Base-by-base conservation (phyloP, 2,329 filamentous ascomycete species). In the Penicillium italicum region DNA sequence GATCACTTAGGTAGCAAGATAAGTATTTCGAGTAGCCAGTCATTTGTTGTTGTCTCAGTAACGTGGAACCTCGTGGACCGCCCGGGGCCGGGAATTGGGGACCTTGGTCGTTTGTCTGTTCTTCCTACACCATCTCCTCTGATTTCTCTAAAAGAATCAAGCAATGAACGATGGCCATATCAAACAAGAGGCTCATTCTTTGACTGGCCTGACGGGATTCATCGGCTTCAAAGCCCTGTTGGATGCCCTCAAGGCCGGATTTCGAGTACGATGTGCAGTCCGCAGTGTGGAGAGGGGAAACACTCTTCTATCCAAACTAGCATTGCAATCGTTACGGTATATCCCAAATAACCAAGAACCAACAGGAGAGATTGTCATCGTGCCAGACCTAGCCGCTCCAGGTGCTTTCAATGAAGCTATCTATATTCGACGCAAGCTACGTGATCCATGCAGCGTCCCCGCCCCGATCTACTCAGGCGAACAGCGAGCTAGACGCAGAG, bases 381-480 rank as follows among this genome's bases (percentile, higher is more conserved):
- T 56, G 16, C 46, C 57, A 6, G 59, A 59, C 31, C 42, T 48
- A 45, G 2, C 44, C 28, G 16, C 10, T 12, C 28, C 28, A 8
- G 33, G 37, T 9, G 58, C 55, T 5, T 63, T 62, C 31, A 34
- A 58, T 16, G 41, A 42, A 22, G 55, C 50, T 3, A 24, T 62
- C 3, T n/a, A n/a, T n/a, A n/a, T 12, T 55, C 18, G 54, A 48
- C 24, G 47, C 59, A 20, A 49, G 36, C 18, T 62, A 61, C 36
- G 31, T 65, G 12, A 50, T 62, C 36, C 59, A 63, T 43, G 33
- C 48, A 7, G 62, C 53, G 11, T 57, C 59, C 2, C 62, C 61
- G 9, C 38, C 24, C 11, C 38, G 10, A 40, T 22, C 38, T 14
- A 22, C 18, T 24, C 20, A 40, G 38, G 20, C 38, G 28, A 30